Evolutionary conservation across 495 filamentous ascomycete species (phyloP).

Genomic region (Podospora bellae-mahoneyi): DNA sequence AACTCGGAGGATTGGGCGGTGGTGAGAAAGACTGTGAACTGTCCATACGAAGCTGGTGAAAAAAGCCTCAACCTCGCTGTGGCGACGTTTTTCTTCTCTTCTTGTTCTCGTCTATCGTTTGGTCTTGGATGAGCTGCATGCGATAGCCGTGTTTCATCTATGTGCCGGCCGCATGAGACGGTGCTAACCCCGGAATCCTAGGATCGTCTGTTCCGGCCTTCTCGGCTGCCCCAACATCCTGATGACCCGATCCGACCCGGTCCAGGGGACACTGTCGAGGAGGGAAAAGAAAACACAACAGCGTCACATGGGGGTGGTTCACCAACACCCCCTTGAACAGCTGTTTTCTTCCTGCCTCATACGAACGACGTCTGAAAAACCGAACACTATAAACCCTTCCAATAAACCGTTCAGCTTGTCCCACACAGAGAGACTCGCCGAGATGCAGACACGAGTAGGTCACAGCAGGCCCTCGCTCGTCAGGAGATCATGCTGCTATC

Average conservation of each 20-base stretch:
- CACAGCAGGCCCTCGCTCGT: constrained; percentile 9
- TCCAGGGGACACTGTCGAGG: neutral
- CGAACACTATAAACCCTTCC: neutral
- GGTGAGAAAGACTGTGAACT: neutral
- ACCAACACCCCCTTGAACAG: neutral
- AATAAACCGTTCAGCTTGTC: neutral
- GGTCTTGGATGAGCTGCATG: constrained; percentile 11
- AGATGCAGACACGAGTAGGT: constrained; percentile 17
- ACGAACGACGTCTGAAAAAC: neutral
- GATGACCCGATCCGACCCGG: neutral
- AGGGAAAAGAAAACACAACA: neutral
- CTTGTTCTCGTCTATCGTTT: neutral
- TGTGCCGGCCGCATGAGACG: constrained; percentile 8
- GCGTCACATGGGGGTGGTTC: constrained; percentile 1
- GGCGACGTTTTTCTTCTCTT: neutral
- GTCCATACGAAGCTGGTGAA: neutral
- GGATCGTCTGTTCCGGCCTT: neutral
- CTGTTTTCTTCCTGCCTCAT: neutral
- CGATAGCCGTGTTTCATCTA: constrained; percentile 12
- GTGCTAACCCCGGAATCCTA: neutral
- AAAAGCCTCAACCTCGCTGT: neutral
- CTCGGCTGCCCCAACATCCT: neutral
- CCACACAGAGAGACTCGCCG: neutral
- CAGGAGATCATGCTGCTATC: constrained; percentile 19
- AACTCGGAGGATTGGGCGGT: neutral